A percentile compares a stretch with the other conserved stretches of the same genome.
phyloP scores from a whole-genome alignment of 371 early-diverging fungal genomes.

The Apophysomyces ossiformis region DNA sequence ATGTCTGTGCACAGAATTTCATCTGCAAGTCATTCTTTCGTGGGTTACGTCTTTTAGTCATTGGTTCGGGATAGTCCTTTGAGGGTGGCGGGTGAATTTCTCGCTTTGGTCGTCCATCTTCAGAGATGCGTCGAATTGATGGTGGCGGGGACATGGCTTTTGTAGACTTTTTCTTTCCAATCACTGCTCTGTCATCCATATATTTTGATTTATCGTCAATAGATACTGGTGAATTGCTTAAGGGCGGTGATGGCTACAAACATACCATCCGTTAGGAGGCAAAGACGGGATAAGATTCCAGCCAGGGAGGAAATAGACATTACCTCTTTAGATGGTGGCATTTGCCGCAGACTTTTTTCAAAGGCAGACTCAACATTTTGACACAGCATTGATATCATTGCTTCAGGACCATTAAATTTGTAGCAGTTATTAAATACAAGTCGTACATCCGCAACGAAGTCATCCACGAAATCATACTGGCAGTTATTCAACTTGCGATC shows the following conservation, averaged over 20 bases:
- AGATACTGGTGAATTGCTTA: constrained; percentile 20
- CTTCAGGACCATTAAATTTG: constrained; percentile 82
- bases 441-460: constrained; percentile 76
- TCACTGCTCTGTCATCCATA: constrained; percentile 22
- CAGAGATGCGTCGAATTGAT: constrained; percentile 31
- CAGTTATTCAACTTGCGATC: constrained; percentile 80
- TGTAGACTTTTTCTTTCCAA: constrained; percentile 8
- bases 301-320: background rate
- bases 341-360: constrained; percentile 66
- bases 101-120: constrained; percentile 67
- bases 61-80: constrained; percentile 53
- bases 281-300: background rate
- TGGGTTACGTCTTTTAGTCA: constrained; percentile 48
- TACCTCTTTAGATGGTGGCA: constrained; percentile 58
- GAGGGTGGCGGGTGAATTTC: constrained; percentile 70
- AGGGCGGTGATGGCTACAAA: constrained; percentile 15
- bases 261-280: too few species aligned
- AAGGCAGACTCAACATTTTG: constrained; percentile 74
- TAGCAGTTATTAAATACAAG: constrained; percentile 87
- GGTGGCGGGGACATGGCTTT: constrained; percentile 28
- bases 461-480: constrained; percentile 64
- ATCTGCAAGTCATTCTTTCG: constrained; percentile 63
- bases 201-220: constrained; percentile 21
- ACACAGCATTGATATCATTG: constrained; percentile 77
- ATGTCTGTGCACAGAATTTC: constrained; percentile 67